Conservation (phyloP, 345 rosid species). For the Eucalyptus globulus region DNA sequence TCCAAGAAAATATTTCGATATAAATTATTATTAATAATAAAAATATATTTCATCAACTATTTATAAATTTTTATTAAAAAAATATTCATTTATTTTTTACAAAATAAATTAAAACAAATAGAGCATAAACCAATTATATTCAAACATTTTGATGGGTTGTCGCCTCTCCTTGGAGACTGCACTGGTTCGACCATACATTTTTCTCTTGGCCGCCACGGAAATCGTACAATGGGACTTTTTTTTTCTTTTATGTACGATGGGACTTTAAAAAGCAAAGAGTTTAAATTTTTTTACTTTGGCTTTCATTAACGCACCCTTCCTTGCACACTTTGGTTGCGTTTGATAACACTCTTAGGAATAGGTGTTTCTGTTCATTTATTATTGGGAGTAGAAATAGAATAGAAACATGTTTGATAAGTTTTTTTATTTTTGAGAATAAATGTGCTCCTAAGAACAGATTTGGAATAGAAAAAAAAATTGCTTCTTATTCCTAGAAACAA, state of each 20-base stretch:
- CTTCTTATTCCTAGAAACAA: fast-evolving
- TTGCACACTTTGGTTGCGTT: fast-evolving
- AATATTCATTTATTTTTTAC: no score
- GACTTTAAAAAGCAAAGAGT: not conserved
- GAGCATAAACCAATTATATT: no score
- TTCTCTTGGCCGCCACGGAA: not conserved
- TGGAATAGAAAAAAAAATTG: fast-evolving
- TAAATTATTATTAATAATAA: no score
- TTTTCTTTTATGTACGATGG: no score
- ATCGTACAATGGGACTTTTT: not conserved
- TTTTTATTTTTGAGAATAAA: fast-evolving
- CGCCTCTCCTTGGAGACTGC: not conserved
- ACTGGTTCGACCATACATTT: not conserved
- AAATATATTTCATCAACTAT: no score
- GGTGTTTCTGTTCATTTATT: no score
- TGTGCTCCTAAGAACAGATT: no score
- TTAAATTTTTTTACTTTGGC: not conserved
- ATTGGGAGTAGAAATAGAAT: fast-evolving
- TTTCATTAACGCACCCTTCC: not conserved
- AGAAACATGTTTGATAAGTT: no score
- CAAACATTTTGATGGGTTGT: not conserved
- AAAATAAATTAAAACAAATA: no score
- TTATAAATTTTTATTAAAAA: no score
- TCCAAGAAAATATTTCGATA: no score
- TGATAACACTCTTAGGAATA: fast-evolving